These are phyloP conservation scores for Tulasnella sp. DNA, from an alignment of 768 basidiomycete genomes.

Conservation along the genomic window DNA sequence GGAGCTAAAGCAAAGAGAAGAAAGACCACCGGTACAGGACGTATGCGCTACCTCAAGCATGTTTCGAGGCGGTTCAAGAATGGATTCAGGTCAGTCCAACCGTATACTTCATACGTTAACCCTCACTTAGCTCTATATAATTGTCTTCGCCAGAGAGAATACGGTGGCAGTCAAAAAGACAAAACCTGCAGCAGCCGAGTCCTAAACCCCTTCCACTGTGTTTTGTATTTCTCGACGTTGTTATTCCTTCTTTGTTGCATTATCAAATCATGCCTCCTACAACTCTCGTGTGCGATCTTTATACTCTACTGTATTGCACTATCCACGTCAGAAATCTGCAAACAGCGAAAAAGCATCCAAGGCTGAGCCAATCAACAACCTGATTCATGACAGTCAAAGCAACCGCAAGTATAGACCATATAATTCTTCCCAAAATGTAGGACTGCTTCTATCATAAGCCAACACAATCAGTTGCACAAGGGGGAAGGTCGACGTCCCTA, in stretches of 20 bases:
- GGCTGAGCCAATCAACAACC: no score
- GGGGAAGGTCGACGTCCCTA: no score
- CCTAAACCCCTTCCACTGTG: slow-evolving; percentile 1
- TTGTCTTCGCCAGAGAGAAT: slow-evolving; percentile 6
- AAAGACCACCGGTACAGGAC: slow-evolving; percentile 97
- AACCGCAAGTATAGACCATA: no score
- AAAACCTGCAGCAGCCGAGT: slow-evolving; percentile 7
- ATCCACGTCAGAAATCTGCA: no score
- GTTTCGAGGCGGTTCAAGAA: slow-evolving; percentile 98
- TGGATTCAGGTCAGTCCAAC: slow-evolving; percentile 63
- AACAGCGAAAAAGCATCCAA: no score
- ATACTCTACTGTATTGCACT: no score
- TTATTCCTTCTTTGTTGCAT: not conserved
- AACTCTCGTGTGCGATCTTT: no score
- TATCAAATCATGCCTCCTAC: no score
- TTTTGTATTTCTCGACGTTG: not conserved
- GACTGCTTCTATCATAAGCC: no score
- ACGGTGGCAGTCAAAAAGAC: slow-evolving; percentile 2
- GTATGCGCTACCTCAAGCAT: slow-evolving; percentile 85
- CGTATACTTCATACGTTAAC: not conserved
- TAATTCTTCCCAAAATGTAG: no score
- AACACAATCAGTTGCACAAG: no score
- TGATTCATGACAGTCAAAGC: no score
- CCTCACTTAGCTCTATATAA: not conserved
- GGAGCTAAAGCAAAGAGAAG: slow-evolving; percentile 98